phyloP scores from a whole-genome alignment of 164 flowering plant species.

The Aristolochia californica region DNA sequence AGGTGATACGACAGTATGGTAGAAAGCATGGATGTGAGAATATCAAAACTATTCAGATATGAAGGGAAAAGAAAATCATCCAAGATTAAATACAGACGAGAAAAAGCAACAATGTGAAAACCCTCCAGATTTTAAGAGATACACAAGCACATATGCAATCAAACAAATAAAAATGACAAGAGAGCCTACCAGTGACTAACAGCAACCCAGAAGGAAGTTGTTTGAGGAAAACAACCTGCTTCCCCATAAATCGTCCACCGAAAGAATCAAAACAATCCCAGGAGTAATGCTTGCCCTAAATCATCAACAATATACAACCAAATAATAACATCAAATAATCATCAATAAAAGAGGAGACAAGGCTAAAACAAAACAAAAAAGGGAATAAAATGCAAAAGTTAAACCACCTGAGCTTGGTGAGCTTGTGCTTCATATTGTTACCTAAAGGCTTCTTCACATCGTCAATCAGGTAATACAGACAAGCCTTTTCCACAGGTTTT shows the following conservation, averaged over 20 bases:
- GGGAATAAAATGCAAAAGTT: no score
- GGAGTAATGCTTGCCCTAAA: constrained; percentile 56
- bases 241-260: constrained; percentile 77
- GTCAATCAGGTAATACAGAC: constrained; percentile 86
- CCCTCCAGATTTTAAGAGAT: not conserved
- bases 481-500: constrained; percentile 34
- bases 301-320: not conserved
- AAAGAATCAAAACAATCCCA: constrained; percentile 56
- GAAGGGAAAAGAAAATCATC: no score
- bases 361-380: no score
- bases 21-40: no score
- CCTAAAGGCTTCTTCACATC: constrained; percentile 73
- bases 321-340: no score
- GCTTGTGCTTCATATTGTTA: constrained; percentile 48
- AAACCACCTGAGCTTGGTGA: constrained; percentile 15
- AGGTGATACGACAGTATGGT: no score
- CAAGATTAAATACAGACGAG: no score
- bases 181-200: constrained; percentile 44
- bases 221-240: constrained; percentile 73
- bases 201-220: constrained; percentile 72
- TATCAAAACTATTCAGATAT: no score
- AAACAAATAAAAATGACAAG: not conserved
- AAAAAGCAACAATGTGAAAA: no score
- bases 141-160: not conserved
- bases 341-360: no score